These are phyloP conservation scores for Parathielavia appendiculata DNA, from an alignment of 495 filamentous ascomycete genomes.

Conservation along the genomic window DNA sequence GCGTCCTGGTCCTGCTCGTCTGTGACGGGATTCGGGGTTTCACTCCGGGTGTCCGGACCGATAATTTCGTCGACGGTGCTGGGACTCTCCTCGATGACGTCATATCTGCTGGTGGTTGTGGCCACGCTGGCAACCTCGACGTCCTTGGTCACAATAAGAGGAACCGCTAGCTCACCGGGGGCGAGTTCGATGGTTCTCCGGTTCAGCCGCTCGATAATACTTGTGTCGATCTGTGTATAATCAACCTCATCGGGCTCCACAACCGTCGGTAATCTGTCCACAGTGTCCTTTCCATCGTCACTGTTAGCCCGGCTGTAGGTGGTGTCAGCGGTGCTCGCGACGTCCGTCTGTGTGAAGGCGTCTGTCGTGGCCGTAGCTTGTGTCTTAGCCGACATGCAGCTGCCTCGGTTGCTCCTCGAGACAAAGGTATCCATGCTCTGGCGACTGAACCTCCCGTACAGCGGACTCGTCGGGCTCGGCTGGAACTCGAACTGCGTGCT, in stretches of 20 bases:
- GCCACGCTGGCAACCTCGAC: conserved; percentile 1
- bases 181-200: conserved; percentile 21
- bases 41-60: background rate
- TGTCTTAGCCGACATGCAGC: conserved; percentile 53
- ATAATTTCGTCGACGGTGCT: background rate
- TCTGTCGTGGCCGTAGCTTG: conserved; percentile 59
- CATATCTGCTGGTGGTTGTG: background rate
- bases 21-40: background rate
- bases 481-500: conserved; percentile 76
- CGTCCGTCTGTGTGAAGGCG: conserved; percentile 48
- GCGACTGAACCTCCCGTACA: conserved; percentile 62
- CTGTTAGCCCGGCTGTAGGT: conserved; percentile 46
- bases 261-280: conserved; percentile 35
- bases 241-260: conserved; percentile 47
- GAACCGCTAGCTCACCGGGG: conserved; percentile 1
- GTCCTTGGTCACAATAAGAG: conserved; percentile 13
- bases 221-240: conserved; percentile 51
- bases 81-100: background rate
- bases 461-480: conserved; percentile 68
- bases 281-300: conserved; percentile 39
- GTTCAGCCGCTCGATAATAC: conserved; percentile 36
- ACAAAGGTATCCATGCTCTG: conserved; percentile 60
- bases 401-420: conserved; percentile 60
- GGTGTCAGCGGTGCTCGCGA: conserved; percentile 46
- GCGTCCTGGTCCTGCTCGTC: conserved; percentile 37